Evolutionary conservation across 495 filamentous ascomycete genomes (phyloP).

Genomic region (Aspergillus campestris): DNA sequence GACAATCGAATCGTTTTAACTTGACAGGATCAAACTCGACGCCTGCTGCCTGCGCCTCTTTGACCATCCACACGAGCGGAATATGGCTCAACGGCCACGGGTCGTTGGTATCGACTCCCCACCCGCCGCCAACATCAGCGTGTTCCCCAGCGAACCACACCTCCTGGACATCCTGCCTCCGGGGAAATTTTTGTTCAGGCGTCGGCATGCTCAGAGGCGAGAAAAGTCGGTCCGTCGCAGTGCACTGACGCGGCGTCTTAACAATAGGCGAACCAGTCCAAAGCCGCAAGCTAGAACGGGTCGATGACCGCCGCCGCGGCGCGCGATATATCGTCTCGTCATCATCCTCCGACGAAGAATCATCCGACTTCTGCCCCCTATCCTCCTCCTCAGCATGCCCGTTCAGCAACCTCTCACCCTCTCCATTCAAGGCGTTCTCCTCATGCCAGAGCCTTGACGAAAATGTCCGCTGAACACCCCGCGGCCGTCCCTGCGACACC

Average conservation of each 20-base stretch:
- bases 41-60: constrained; percentile 63
- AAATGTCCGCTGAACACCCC: too few species aligned
- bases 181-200: constrained; percentile 16
- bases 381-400: background rate
- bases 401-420: background rate
- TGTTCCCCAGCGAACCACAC: constrained; percentile 79
- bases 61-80: constrained; percentile 72
- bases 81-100: constrained; percentile 55
- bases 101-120: constrained; percentile 50
- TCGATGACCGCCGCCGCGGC: too few species aligned
- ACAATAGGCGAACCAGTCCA: too few species aligned
- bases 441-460: background rate
- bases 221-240: too few species aligned
- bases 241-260: too few species aligned
- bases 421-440: background rate
- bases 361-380: background rate
- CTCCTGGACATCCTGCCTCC: constrained; percentile 61
- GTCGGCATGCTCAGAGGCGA: too few species aligned
- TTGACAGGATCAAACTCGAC: constrained; percentile 59
- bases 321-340: constrained; percentile 23
- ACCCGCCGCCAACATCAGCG: constrained; percentile 73
- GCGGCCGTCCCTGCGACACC: constrained; percentile 45
- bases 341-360: constrained; percentile 38
- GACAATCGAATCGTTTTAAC: constrained; percentile 50
- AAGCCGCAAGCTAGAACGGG: too few species aligned